Evolutionary conservation across 108 stramenopile species (phyloP).

Genomic region (Epipyxis sp.): DNA sequence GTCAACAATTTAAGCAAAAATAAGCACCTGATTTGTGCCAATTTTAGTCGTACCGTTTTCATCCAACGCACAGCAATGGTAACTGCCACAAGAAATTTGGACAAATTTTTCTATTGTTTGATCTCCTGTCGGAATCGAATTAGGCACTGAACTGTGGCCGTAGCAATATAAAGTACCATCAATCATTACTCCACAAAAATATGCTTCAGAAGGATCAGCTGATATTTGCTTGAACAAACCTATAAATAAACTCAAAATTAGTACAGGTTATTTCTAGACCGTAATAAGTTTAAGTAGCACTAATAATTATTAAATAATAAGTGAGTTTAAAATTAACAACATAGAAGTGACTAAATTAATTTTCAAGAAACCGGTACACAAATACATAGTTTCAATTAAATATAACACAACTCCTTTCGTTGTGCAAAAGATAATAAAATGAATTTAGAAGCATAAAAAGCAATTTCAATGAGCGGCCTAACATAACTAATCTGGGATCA

Average conservation of each 20-base stretch:
- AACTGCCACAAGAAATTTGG: background rate
- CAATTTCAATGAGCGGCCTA: too few relatives aligned
- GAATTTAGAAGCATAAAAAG: too few relatives aligned
- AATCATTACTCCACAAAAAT: background rate
- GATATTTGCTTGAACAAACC: background rate
- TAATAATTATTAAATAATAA: too few relatives aligned
- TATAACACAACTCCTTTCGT: background rate
- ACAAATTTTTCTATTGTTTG: background rate
- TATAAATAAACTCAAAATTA: background rate
- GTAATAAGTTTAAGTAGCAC: too few relatives aligned
- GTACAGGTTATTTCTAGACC: too few relatives aligned
- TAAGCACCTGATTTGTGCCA: background rate
- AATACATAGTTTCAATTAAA: too few relatives aligned
- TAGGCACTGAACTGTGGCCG: background rate
- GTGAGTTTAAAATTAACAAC: too few relatives aligned
- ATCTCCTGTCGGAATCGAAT: background rate
- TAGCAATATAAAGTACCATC: background rate
- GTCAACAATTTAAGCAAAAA: background rate
- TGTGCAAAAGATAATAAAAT: too few relatives aligned
- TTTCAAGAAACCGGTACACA: too few relatives aligned
- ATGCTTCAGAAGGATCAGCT: background rate
- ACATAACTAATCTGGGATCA: too few relatives aligned
- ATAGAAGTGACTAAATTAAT: too few relatives aligned
- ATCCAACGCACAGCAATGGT: slow-evolving; percentile 1
- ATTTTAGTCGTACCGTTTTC: background rate